phyloP scores from a whole-genome alignment of 1,284 basidiomycete genomes.

The Termitomyces sp. region DNA sequence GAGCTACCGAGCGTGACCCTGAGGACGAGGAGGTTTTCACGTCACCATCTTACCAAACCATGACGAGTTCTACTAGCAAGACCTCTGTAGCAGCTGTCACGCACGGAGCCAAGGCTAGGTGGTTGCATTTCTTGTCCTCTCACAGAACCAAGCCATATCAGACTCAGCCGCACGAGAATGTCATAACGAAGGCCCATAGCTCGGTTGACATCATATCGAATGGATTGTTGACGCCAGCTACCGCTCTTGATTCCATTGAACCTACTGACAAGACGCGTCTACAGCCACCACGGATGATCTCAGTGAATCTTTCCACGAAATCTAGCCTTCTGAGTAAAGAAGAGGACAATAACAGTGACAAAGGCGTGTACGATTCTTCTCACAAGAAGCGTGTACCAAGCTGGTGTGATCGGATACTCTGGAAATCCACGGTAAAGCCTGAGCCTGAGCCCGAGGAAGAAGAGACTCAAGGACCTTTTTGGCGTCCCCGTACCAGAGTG shows the following conservation, averaged over 20 bases:
- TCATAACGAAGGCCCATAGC: constrained; percentile 10
- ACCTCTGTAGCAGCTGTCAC: constrained; percentile 36
- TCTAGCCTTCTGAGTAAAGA: constrained; percentile 28
- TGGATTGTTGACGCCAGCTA: constrained; percentile 1
- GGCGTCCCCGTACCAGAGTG: constrained; percentile 40
- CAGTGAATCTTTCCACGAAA: constrained; percentile 34
- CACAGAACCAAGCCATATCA: constrained; percentile 21
- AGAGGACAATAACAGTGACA: constrained; percentile 35
- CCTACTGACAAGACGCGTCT: constrained; percentile 22
- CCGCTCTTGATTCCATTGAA: constrained; percentile 16
- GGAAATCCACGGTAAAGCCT: constrained; percentile 62
- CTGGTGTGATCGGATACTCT: constrained; percentile 80
- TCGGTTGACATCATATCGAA: constrained; percentile 12
- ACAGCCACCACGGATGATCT: constrained; percentile 35
- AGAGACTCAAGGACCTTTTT: constrained; percentile 21
- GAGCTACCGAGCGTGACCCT: constrained; percentile 32
- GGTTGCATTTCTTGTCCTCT: constrained; percentile 45
- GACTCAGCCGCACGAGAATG: neutral
- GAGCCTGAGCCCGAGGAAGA: constrained; percentile 35
- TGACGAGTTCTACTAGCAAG: constrained; percentile 32
- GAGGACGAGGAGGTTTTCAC: constrained; percentile 39
- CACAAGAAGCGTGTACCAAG: constrained; percentile 77
- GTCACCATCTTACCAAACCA: constrained; percentile 23
- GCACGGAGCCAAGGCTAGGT: constrained; percentile 56
- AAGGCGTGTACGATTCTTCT: constrained; percentile 73